phyloP scores from a whole-genome alignment of 2,329 filamentous ascomycete species.

The Colletotrichum incanum region DNA sequence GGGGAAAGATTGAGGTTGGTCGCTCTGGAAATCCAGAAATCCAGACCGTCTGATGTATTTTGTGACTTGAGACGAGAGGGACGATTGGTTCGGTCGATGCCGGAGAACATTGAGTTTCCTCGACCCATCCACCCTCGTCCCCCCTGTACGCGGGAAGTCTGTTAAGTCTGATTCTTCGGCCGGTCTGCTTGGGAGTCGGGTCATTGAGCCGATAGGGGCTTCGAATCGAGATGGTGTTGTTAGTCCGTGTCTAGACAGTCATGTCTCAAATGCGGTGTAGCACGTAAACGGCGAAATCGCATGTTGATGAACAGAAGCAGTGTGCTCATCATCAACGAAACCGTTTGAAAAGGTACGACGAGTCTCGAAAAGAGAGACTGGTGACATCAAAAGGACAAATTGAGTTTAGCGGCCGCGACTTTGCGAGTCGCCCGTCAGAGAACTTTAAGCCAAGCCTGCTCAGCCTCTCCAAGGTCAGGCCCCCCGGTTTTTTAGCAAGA shows the following conservation, averaged over 20 bases:
- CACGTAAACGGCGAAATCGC: too few species aligned
- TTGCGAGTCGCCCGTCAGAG: slow-evolving; percentile 32
- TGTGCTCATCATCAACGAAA: background rate
- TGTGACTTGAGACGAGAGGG: slow-evolving; percentile 6
- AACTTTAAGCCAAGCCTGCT: slow-evolving; percentile 31
- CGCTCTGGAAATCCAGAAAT: slow-evolving; percentile 28
- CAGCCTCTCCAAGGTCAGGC: slow-evolving; percentile 10
- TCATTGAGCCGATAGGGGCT: background rate
- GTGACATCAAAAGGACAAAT: slow-evolving; percentile 18
- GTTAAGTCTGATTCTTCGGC: background rate
- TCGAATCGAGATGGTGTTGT: background rate
- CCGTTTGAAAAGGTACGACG: background rate
- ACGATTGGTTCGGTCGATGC: slow-evolving; percentile 28
- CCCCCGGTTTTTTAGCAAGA: slow-evolving; percentile 22
- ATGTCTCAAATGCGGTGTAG: background rate
- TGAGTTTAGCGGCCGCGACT: slow-evolving; percentile 19
- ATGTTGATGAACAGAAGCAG: background rate
- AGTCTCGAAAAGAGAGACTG: background rate
- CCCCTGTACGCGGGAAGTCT: slow-evolving; percentile 8
- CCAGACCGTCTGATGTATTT: slow-evolving; percentile 33
- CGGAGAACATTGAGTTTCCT: slow-evolving; percentile 20
- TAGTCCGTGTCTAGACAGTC: background rate
- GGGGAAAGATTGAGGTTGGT: slow-evolving; percentile 11
- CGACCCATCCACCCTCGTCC: slow-evolving; percentile 9
- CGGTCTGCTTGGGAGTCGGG: background rate